Evolutionary conservation across 306 rosid species (phyloP), one percentile per base, ranked within the genome.

Genomic region (Fragaria ananassa): DNA sequence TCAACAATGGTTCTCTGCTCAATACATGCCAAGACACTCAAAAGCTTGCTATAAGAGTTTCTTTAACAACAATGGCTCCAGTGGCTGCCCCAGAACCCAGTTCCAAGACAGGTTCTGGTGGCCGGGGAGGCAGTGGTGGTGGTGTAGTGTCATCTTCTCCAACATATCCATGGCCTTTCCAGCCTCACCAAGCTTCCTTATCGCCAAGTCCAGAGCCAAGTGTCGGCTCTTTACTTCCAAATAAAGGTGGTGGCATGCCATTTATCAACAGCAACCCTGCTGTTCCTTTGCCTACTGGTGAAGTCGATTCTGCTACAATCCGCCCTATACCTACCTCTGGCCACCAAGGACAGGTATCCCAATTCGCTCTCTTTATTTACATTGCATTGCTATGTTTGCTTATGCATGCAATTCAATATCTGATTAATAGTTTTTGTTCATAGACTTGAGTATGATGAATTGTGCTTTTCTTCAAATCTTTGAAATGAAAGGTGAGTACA

Each of bases 221-320:
- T 19, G 87, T 78, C 31, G 85, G 81, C 66, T 83, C 92, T 49
- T 86, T 90, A 0, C 71, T 88, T 15, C 93, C 93, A 0, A 86
- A 65, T 27, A 89, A 88, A 82, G 86, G 92, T 35, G 88, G 82
- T 44, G 82, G 88, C 61, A 78, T 90, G 80, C 95, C 98, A 18
- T 94, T 94, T 68, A 94, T 94, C 60, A 91, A 94, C 83, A 94
- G 98, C 69, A 94, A 94, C 65, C 98, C 98, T 68, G 98, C 98
- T 21, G 96, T 94, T 75, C 98, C 98, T 81, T 84, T 94, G 27
- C 98, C 98, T 9, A 94, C 98, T 21, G 97, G 91, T 50, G 98
- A 90, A 85, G 97, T 94, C 9, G 98, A 94, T 81, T 92, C 98
- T 56, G 93, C 97, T n/a, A 94, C 97, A 13, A 90, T 94, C 34